A percentile compares a stretch with the other conserved stretches of the same genome.
Evolutionary conservation across 179 eudicot species (phyloP).

Genomic region (Silene noctiflora): DNA sequence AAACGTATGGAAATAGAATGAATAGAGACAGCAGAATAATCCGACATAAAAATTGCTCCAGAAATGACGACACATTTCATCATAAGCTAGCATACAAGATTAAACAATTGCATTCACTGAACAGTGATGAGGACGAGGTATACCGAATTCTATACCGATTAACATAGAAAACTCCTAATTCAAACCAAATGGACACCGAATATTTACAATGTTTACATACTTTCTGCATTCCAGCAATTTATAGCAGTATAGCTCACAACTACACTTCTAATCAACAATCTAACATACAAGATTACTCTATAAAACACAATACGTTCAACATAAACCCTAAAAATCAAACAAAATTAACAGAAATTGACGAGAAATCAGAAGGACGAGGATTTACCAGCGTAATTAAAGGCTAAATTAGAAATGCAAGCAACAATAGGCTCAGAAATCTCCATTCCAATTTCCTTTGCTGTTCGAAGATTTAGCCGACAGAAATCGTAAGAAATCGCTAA

Average conservation of each 20-base stretch:
- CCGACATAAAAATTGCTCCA: too few relatives aligned
- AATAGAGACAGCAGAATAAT: too few relatives aligned
- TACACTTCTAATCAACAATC: too few relatives aligned
- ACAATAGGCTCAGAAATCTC: constrained; percentile 64
- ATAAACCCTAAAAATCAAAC: constrained; percentile 15
- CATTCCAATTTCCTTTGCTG: constrained; percentile 69
- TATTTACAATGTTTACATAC: too few relatives aligned
- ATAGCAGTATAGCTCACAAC: too few relatives aligned
- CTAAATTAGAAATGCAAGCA: constrained; percentile 80
- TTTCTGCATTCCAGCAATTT: too few relatives aligned
- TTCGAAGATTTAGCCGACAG: constrained; percentile 3
- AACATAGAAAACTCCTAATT: neutral
- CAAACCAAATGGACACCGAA: too few relatives aligned
- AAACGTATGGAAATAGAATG: too few relatives aligned
- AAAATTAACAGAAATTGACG: neutral
- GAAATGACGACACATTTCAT: too few relatives aligned
- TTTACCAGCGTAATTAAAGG: constrained; percentile 85
- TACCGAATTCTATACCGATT: neutral
- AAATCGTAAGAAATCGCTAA: constrained; percentile 2
- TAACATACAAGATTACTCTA: neutral
- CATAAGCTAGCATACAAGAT: too few relatives aligned
- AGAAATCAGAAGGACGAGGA: neutral
- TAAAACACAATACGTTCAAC: neutral
- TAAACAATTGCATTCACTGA: neutral
- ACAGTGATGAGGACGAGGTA: neutral